A percentile compares a stretch with the other conserved stretches of the same genome.
These are phyloP conservation scores for Boletus huronensis DNA, from an alignment of 768 basidiomycete species.

Conservation along the genomic window DNA sequence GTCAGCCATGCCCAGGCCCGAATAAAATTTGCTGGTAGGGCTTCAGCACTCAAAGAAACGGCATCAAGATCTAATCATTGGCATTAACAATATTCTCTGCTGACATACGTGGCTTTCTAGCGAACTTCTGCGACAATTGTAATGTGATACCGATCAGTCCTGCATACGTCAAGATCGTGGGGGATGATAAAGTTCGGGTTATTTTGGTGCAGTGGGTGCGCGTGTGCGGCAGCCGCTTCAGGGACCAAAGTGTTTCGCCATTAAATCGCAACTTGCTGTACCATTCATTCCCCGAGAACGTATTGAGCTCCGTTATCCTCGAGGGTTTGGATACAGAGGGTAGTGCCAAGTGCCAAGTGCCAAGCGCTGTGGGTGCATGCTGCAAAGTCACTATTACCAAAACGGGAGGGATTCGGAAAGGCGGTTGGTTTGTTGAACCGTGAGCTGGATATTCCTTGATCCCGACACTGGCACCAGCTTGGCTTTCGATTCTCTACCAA, in stretches of 20 bases:
- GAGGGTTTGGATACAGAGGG: neutral
- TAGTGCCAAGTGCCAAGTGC: neutral
- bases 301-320: neutral
- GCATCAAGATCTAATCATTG: too few species aligned
- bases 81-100: too few species aligned
- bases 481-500: neutral
- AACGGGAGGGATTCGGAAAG: slow-evolving; percentile 8
- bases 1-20: too few species aligned
- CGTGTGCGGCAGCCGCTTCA: neutral
- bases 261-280: neutral
- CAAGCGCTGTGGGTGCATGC: too few species aligned
- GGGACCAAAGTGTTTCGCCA: neutral
- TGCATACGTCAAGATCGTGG: too few species aligned
- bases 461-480: neutral
- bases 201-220: neutral
- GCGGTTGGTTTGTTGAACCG: slow-evolving; percentile 9
- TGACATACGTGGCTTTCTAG: too few species aligned
- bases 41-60: too few species aligned
- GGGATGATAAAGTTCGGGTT: neutral
- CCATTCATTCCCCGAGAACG: neutral
- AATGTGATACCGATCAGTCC: too few species aligned
- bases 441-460: neutral
- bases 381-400: slow-evolving; percentile 6
- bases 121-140: too few species aligned
- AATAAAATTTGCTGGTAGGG: too few species aligned